These are phyloP conservation scores for Lentinula novae-zelandiae DNA, from an alignment of 1,284 basidiomycete species.

Conservation along the genomic window DNA sequence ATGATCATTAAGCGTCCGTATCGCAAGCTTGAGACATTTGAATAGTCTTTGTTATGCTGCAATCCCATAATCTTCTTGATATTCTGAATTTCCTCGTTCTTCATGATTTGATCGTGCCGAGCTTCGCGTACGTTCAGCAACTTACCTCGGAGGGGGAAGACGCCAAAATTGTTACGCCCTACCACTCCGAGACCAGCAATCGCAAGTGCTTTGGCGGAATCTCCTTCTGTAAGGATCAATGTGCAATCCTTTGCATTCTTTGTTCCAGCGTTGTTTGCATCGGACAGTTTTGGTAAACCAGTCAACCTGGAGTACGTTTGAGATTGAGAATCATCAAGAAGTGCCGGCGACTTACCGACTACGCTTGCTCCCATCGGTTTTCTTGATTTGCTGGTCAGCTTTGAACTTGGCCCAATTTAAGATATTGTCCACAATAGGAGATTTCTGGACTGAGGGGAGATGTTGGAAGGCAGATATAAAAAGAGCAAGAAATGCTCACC, in stretches of 20 bases:
- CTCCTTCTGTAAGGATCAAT: conserved; percentile 97
- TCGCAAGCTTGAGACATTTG: conserved; percentile 67
- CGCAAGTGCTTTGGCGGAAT: conserved; percentile 96
- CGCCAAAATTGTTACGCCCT: conserved; percentile 95
- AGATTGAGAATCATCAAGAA: not conserved
- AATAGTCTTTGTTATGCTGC: conserved; percentile 92
- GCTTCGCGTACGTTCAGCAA: conserved; percentile 97
- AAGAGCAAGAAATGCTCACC: conserved; percentile 41
- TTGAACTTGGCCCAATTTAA: conserved; percentile 97
- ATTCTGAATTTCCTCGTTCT: conserved; percentile 95
- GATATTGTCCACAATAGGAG: conserved; percentile 89
- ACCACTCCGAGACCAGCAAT: conserved; percentile 94
- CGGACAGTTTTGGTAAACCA: conserved; percentile 91
- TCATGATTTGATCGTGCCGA: conserved; percentile 93
- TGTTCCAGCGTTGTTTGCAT: conserved; percentile 97
- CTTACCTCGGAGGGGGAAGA: conserved; percentile 98
- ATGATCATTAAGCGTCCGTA: conserved; percentile 99
- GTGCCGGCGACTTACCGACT: conserved; percentile 54
- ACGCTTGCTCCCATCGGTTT: conserved; percentile 94
- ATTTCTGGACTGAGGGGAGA: conserved; percentile 69
- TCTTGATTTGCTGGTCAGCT: conserved; percentile 94
- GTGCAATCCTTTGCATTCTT: conserved; percentile 83
- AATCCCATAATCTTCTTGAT: conserved; percentile 99
- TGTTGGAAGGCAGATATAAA: conserved; percentile 6
- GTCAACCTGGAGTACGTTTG: conserved; percentile 55